Evolutionary conservation across 1,284 basidiomycete genomes (phyloP), one percentile per base, ranked within the genome.

Genomic region (Rhizopogon hawkerae): DNA sequence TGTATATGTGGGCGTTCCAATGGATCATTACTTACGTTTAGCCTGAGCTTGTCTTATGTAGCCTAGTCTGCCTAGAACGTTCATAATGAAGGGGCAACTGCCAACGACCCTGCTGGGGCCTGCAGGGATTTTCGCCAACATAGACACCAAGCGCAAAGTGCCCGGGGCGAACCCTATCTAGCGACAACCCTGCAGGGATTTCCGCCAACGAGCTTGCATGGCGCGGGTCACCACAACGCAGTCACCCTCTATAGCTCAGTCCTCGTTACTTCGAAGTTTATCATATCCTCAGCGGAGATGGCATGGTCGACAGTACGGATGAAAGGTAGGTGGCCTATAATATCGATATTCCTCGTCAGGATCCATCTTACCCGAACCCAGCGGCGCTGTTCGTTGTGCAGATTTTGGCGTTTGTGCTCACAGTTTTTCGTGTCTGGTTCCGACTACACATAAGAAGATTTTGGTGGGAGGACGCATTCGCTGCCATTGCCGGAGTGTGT

Each of bases 381-480:
- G 60, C 54, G 29, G n/a, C 14, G 35, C 7, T 37, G 7, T 35
- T 33, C 5, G 42, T 58, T 33, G 46, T 54, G 35, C 60, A 59
- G 31, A 48, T 11, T 13, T 6, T 57, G 8, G 60, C 58, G 5
- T 36, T 59, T 10, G 6, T 46, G 4, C 43, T 60, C 29, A 59
- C 58, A 6, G 47, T 42, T 10, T 60, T 56, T 56, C 56, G 58
- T 14, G 49, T 61, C 31, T 58, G 49, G 18, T 50, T 59, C n/a
- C 58, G 60, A 33, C 34, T 59, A 41, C 47, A 46, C 38, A 62
- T 57, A 5, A n/a, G 10, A 23, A 60, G 58, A n/a, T 59, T 60
- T 14, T 59, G 58, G 58, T 61, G 58, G 58, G 58, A 59, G 39
- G 58, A 59, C 26, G 49, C 37, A 2, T 58, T 54, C 56, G 58